Evolutionary conservation across 257 asterid species (phyloP).

Genomic region (Lavandula angustifolia): DNA sequence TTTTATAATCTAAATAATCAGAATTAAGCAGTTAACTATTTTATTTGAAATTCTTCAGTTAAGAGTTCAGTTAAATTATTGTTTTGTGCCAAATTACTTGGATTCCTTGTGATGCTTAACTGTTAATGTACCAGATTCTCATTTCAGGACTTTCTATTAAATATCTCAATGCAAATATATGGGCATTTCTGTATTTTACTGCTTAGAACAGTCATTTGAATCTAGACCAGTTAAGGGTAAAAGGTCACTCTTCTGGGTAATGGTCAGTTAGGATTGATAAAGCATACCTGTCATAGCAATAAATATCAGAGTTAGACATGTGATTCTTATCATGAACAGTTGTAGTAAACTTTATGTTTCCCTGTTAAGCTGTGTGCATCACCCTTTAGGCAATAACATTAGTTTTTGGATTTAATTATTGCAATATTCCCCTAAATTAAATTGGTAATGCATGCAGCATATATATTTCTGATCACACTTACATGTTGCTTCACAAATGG

Average conservation of each 20-base stretch:
- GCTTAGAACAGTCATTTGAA: background rate
- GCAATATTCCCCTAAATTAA: background rate
- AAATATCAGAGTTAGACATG: background rate
- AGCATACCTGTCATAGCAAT: background rate
- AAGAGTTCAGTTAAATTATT: background rate
- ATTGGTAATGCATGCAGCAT: background rate
- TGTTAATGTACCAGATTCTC: slow-evolving; percentile 4
- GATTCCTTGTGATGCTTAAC: background rate
- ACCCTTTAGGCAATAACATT: background rate
- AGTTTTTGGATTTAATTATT: slow-evolving; percentile 22
- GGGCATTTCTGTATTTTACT: no score
- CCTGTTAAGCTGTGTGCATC: background rate
- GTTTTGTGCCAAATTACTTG: background rate
- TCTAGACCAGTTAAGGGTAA: background rate
- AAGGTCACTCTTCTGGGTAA: background rate
- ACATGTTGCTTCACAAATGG: slow-evolving; percentile 14
- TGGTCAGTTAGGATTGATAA: no score
- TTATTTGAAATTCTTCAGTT: background rate
- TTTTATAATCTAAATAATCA: background rate
- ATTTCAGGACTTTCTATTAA: background rate
- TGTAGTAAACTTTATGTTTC: background rate
- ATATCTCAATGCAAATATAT: background rate
- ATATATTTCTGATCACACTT: background rate
- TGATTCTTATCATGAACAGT: slow-evolving; percentile 18
- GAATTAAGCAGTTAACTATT: background rate